A percentile compares a stretch with the other conserved stretches of the same genome.
Evolutionary conservation across 2,329 filamentous ascomycete genomes (phyloP).

Genomic region (Aspergillus latus): DNA sequence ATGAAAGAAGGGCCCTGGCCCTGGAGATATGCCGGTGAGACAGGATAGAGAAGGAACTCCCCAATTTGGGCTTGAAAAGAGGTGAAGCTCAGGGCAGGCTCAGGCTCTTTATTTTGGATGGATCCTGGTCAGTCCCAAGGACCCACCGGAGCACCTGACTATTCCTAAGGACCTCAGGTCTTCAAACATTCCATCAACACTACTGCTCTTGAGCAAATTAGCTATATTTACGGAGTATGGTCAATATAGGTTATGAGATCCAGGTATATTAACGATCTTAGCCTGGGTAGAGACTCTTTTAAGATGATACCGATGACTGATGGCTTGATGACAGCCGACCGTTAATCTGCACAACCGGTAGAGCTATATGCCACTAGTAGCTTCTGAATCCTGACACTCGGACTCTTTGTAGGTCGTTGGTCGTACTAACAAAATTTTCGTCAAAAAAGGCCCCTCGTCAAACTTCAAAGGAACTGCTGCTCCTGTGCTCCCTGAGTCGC

Average conservation of each 20-base stretch:
- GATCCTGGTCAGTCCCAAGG: neutral
- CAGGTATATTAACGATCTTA: neutral
- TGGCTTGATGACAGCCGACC: neutral
- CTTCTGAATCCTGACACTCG: neutral
- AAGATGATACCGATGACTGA: neutral
- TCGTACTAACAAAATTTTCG: neutral
- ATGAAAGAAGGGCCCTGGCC: neutral
- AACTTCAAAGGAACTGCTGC: neutral
- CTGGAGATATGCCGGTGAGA: neutral
- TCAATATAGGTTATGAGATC: neutral
- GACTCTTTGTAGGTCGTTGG: too few species aligned
- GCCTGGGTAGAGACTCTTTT: too few species aligned
- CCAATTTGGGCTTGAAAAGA: neutral
- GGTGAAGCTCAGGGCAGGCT: neutral
- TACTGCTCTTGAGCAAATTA: neutral
- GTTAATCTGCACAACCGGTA: neutral
- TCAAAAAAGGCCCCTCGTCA: neutral
- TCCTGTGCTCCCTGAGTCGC: neutral
- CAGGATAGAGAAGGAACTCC: conserved; percentile 9
- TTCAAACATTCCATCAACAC: neutral
- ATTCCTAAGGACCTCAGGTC: conserved; percentile 3
- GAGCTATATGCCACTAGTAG: neutral
- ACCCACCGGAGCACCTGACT: conserved; percentile 17
- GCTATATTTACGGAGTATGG: neutral
- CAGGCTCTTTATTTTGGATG: neutral